Conservation (phyloP, 495 filamentous ascomycete genomes). For the Lasiosphaeria hispida region DNA sequence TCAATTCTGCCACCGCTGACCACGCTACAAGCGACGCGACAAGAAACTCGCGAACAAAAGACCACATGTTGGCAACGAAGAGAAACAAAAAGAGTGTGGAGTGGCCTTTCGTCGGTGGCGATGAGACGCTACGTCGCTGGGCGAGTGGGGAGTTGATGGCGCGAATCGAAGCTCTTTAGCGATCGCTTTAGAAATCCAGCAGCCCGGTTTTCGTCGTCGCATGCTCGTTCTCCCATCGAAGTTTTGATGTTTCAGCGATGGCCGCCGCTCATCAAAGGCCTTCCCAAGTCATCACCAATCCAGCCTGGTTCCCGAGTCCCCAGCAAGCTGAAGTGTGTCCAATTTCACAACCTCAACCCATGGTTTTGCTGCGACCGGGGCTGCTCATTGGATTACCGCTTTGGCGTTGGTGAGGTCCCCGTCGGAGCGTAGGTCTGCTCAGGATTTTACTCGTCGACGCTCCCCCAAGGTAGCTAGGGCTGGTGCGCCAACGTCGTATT, state of each 20-base stretch:
- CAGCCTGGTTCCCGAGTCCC: background rate
- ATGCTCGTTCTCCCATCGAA: background rate
- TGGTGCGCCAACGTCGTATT: background rate
- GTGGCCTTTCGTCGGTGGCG: background rate
- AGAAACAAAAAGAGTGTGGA: background rate
- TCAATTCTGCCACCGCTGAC: conserved; percentile 19
- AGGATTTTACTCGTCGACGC: background rate
- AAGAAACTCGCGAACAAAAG: conserved; percentile 11
- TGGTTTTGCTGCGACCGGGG: background rate
- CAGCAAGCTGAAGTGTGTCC: background rate
- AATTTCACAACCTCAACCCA: conserved; percentile 6
- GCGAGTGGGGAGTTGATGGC: background rate
- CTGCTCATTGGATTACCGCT: no score
- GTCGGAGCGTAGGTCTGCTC: background rate
- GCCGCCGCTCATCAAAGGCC: background rate
- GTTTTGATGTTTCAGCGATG: background rate
- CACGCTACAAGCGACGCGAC: conserved; percentile 13
- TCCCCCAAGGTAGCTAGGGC: background rate
- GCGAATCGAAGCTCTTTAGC: background rate
- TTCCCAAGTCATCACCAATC: background rate
- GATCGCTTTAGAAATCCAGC: background rate
- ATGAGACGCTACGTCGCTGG: background rate
- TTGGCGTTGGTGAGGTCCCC: background rate
- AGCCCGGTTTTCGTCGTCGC: no score
- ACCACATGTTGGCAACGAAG: conserved; percentile 18